Evolutionary conservation across 331 rosid genomes (phyloP), one percentile per base, ranked within the genome.

Genomic region (Saraca asoca): DNA sequence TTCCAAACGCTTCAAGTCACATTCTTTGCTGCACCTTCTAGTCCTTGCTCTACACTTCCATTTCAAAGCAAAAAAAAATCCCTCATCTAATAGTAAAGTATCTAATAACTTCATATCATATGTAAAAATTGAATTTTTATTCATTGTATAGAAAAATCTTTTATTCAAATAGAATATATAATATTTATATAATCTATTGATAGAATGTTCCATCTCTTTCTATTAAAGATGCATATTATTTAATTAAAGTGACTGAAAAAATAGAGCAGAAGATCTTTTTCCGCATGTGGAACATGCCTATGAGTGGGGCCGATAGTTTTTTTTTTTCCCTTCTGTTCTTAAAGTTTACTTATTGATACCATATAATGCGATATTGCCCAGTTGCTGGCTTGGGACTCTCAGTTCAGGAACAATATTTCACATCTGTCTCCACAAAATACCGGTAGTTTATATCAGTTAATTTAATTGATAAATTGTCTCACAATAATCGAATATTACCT

Each of bases 1-100:
- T 41, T 38, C 58, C 71, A 49, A 43, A 60, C 51, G n/a, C 33
- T 14, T 63, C 70, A 78, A 50, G 18, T 71, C 72, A 73, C 79
- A 63, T 63, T 35, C 70, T 11, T 50, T 51, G 45, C 31, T 54
- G 31, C 66, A 46, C 12, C 12, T 69, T 1, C 66, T 45, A 12
- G 24, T 46, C 56, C 33, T 59, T 11, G 24, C 59, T 45, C 8
- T 14, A 7, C 39, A 31, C 29, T 19, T 17, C 29, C 50, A 59
- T 13, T 39, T 48, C 50, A 33, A 9, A 15, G 0, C 2, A 43
- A 12, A 12, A n/a, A n/a, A 14, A n/a, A 5, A 46, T 19, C 9
- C 7, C 7, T 7, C 39, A 35, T 35, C n/a, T n/a, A n/a, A n/a
- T n/a, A n/a, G n/a, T n/a, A n/a, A n/a, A n/a, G n/a, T n/a, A 24